phyloP scores from a whole-genome alignment of 495 filamentous ascomycete species.

The Penicillium parvum region DNA sequence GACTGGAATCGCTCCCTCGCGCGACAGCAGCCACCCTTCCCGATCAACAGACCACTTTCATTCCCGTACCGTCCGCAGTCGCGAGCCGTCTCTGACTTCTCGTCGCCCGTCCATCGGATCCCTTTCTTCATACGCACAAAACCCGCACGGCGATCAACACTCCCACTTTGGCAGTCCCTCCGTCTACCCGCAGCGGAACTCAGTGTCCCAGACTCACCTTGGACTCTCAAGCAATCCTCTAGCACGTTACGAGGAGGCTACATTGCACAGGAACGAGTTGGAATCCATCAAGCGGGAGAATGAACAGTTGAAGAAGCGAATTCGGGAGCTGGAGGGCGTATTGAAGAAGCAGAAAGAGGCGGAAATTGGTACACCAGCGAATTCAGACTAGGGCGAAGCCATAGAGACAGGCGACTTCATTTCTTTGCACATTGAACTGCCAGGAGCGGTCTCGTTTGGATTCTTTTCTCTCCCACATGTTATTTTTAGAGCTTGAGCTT shows the following conservation, averaged over 20 bases:
- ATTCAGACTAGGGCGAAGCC: background rate
- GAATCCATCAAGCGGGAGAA: conserved; percentile 77
- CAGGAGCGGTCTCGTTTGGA: background rate
- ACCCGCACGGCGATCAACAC: conserved; percentile 29
- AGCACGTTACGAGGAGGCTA: conserved; percentile 63
- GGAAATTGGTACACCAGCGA: background rate
- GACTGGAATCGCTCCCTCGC: conserved; percentile 46
- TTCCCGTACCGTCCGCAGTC: conserved; percentile 30
- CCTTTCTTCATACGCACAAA: conserved; percentile 29
- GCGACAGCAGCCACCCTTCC: conserved; percentile 30
- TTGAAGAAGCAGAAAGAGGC: conserved; percentile 27
- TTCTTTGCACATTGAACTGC: conserved; percentile 2
- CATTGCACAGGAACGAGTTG: conserved; percentile 63
- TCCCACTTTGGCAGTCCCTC: conserved; percentile 23
- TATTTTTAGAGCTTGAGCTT: conserved; percentile 1
- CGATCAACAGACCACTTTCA: conserved; percentile 19
- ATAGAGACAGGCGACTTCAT: background rate
- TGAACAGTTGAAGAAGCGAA: conserved; percentile 64
- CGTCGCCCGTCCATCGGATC: conserved; percentile 39
- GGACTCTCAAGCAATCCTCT: conserved; percentile 21
- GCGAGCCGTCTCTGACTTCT: conserved; percentile 41
- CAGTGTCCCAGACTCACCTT: conserved; percentile 27
- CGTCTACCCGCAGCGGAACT: conserved; percentile 30
- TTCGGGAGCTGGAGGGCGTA: conserved; percentile 64
- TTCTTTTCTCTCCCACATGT: background rate